Percentiles rank a stretch among this genome's conserved stretches.
phyloP scores from a whole-genome alignment of 352 stramenopile species.

The Aphanomyces cochlioides region DNA sequence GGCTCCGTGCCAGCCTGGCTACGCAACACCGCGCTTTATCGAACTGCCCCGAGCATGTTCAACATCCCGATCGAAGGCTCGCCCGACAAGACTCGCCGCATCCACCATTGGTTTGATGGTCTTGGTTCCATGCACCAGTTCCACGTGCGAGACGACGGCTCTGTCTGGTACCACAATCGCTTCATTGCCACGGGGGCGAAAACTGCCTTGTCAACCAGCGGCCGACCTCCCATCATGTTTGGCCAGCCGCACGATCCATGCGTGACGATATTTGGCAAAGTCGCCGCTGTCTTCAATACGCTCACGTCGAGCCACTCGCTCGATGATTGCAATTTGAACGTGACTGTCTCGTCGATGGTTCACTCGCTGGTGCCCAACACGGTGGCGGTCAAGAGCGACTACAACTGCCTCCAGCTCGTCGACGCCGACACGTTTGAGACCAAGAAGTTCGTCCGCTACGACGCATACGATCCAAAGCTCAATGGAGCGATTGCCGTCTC shows the following conservation, averaged over 20 bases:
- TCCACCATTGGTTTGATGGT: constrained; percentile 13
- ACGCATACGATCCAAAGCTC: neutral
- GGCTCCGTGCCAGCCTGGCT: constrained; percentile 3
- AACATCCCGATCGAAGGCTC: neutral
- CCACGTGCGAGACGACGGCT: neutral
- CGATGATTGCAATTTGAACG: neutral
- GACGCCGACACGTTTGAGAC: constrained; percentile 18
- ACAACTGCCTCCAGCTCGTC: constrained; percentile 5
- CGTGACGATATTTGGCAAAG: constrained; percentile 18
- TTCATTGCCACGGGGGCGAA: neutral
- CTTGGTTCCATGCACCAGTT: constrained; percentile 15
- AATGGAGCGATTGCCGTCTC: neutral
- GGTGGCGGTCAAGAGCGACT: constrained; percentile 14
- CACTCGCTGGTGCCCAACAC: constrained; percentile 7
- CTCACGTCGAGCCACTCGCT: neutral
- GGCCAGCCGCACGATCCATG: constrained; percentile 4
- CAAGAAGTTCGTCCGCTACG: neutral
- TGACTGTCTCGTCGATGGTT: neutral
- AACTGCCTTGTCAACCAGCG: neutral
- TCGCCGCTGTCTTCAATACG: constrained; percentile 3
- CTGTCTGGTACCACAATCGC: constrained; percentile 15
- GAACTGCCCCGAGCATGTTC: constrained; percentile 1
- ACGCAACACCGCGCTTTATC: constrained; percentile 1
- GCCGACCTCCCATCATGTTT: neutral
- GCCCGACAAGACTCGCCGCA: neutral